Conservation (phyloP, 306 rosid genomes). For the Corylus avellana region DNA sequence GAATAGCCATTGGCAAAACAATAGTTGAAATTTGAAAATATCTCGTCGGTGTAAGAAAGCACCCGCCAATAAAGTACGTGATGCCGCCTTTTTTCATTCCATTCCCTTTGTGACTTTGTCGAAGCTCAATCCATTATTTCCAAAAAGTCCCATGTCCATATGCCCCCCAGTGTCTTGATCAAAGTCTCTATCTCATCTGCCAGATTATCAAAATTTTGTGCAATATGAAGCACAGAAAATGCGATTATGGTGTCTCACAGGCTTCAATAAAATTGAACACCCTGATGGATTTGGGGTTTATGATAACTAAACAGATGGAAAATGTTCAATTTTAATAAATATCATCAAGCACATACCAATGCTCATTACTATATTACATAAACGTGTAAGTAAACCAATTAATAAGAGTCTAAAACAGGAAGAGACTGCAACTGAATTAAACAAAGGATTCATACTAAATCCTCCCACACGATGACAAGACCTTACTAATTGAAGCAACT, state of each 20-base stretch:
- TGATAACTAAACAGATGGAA: no score
- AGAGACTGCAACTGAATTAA: background rate
- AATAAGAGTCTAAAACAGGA: background rate
- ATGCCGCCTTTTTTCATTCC: no score
- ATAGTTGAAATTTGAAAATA: no score
- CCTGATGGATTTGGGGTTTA: no score
- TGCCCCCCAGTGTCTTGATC: no score
- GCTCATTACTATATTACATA: background rate
- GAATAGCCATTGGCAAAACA: no score
- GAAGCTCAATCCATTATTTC: no score
- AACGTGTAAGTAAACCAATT: background rate
- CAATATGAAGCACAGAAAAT: background rate
- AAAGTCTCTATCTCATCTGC: no score
- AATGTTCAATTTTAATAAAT: background rate
- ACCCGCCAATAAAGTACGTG: no score
- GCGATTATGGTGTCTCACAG: background rate
- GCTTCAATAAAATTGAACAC: background rate
- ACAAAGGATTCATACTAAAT: background rate
- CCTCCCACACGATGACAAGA: background rate
- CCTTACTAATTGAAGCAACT: background rate
- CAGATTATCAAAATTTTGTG: background rate
- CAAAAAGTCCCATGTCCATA: no score
- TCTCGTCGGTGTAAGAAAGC: no score
- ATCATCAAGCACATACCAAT: background rate
- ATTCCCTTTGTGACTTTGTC: no score